These are phyloP conservation scores for Zelonia costaricensis DNA, from an alignment of 208 protist species.

Conservation along the genomic window DNA sequence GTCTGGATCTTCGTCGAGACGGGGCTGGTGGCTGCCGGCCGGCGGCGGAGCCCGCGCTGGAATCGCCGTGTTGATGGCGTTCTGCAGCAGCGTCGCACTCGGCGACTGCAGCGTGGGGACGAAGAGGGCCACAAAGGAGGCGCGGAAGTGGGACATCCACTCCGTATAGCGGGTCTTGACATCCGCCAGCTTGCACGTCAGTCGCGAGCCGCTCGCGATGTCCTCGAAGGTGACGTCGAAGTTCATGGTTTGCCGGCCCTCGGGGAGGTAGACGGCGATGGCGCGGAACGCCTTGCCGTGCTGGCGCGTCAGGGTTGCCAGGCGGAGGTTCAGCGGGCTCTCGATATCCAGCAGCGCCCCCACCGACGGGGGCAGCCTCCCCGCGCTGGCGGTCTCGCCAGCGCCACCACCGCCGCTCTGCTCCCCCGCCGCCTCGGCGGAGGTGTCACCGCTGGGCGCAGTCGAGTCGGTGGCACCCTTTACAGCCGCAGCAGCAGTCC, in stretches of 20 bases:
- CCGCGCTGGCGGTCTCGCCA: background rate
- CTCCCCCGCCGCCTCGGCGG: constrained; percentile 12
- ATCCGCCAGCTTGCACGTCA: constrained; percentile 72
- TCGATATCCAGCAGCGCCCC: constrained; percentile 74
- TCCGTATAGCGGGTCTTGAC: constrained; percentile 66
- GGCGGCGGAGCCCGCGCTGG: constrained; percentile 37
- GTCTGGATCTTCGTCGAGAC: constrained; percentile 68
- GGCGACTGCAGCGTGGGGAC: constrained; percentile 78
- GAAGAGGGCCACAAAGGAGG: constrained; percentile 77
- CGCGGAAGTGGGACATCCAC: constrained; percentile 79
- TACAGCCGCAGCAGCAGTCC: background rate
- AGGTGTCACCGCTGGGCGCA: background rate
- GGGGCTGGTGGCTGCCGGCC: constrained; percentile 31
- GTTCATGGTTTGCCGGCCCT: constrained; percentile 57
- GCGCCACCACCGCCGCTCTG: constrained; percentile 5
- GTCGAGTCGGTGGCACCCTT: background rate
- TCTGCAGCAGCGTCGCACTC: constrained; percentile 74
- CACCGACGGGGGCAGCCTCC: constrained; percentile 6
- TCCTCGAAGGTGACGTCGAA: constrained; percentile 84
- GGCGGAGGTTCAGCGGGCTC: constrained; percentile 83
- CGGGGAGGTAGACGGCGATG: constrained; percentile 66
- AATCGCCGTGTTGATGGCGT: constrained; percentile 48
- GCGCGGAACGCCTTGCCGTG: constrained; percentile 83
- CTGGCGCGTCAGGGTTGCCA: constrained; percentile 83
- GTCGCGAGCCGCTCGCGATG: constrained; percentile 66